phyloP scores from a whole-genome alignment of 768 basidiomycete genomes.

The Rhizopogon salebrosus region DNA sequence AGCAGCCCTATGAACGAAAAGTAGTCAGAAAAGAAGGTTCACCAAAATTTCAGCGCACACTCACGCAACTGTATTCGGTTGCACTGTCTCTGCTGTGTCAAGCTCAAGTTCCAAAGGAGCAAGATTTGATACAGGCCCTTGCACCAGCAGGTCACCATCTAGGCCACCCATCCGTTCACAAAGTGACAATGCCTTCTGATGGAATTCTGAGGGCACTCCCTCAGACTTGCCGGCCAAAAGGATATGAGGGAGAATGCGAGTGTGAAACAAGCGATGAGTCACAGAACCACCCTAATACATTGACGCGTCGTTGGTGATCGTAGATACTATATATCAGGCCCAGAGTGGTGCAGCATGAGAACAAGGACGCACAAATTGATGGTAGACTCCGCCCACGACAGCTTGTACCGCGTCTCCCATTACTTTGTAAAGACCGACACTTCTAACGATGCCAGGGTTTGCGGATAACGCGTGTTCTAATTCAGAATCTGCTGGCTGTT shows the following conservation, averaged over 20 bases:
- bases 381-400: slow-evolving; percentile 69
- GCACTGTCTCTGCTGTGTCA: background rate
- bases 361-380: slow-evolving; percentile 63
- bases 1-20: background rate
- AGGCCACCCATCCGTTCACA: slow-evolving; percentile 28
- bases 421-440: slow-evolving; percentile 71
- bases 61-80: slow-evolving; percentile 19
- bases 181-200: slow-evolving; percentile 17
- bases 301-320: background rate
- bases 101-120: slow-evolving; percentile 5
- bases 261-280: slow-evolving; percentile 29
- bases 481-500: slow-evolving; percentile 19
- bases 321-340: background rate
- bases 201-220: slow-evolving; percentile 27
- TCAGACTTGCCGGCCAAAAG: slow-evolving; percentile 21
- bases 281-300: slow-evolving; percentile 26
- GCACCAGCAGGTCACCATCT: slow-evolving; percentile 15
- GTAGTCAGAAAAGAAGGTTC: background rate
- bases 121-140: background rate
- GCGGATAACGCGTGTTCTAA: slow-evolving; percentile 22
- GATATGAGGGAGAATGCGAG: slow-evolving; percentile 29
- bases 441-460: slow-evolving; percentile 34
- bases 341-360: slow-evolving; percentile 11
- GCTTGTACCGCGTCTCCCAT: slow-evolving; percentile 75
- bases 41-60: slow-evolving; percentile 2